Base-by-base conservation (phyloP, 345 rosid genomes). In the Lumnitzera racemosa region DNA sequence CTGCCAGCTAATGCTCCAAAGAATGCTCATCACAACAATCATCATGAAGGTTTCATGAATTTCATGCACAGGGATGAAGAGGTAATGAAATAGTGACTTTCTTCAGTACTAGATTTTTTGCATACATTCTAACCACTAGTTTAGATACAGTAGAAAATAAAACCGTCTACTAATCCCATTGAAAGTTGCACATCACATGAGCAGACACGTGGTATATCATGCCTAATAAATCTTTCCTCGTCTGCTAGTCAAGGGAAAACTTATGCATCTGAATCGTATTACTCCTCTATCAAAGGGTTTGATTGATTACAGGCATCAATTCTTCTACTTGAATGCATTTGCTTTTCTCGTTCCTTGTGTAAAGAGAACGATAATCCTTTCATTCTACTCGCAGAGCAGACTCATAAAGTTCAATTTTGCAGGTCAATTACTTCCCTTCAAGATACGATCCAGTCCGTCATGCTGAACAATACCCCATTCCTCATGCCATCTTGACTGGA, bases 1-100 rank as follows among this genome's bases (percentile, higher is more conserved):
- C 89, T 95, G 49, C 99, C 97, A 0, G 92, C 73, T 47, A 94
- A 94, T 83, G 90, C 99, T 47, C 92, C 99, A 24, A 90, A 95
- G 72, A 84, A 89, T 59, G 72, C 86, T 67, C 97, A 95, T 76
- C 95, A 88, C 76, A 95, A 95, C 82, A 90, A 90, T 66, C 99
- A 94, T 73, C 83, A 94, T 64, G 99, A 88, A 0, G 99, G 99
- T 78, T 72, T 78, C 65, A 90, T 90, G 97, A 94, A 94, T 75
- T 84, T 90, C 75, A 81, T 91, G 94, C 98, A 89, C 68, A 76
- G 96, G 59, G 86, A 91, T 70, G 96, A 89, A 68, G 98, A 91
- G 96, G 96, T 91, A 74, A 25, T 48, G 13, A 6, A 59, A 12
- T 52, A 36, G 25, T 13, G 23, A 15, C 12, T 20, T 16, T 31